phyloP scores from a whole-genome alignment of 129 eudicot species.

The Flaveria sonorensis region DNA sequence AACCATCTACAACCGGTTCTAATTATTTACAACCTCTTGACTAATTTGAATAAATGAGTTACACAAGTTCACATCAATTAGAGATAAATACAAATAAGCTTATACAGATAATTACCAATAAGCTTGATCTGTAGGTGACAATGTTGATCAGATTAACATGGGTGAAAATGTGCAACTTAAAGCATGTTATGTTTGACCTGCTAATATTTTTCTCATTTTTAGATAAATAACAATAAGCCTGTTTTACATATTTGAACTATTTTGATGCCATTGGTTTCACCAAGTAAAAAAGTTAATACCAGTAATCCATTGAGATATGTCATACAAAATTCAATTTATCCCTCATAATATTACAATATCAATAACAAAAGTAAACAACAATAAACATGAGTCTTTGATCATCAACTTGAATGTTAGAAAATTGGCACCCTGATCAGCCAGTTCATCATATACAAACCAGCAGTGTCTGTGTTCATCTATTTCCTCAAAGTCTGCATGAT shows the following conservation, averaged over 20 bases:
- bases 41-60: too few species aligned
- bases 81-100: too few species aligned
- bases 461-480: slow-evolving; percentile 5
- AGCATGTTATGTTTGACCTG: too few species aligned
- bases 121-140: too few species aligned
- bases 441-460: neutral
- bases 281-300: neutral
- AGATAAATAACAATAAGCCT: neutral
- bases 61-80: too few species aligned
- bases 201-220: too few species aligned
- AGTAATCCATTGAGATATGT: neutral
- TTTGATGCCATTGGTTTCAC: neutral
- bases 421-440: neutral
- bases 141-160: too few species aligned
- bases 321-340: slow-evolving; percentile 15
- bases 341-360: neutral
- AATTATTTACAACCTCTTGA: too few species aligned
- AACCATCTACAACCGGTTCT: too few species aligned
- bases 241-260: neutral
- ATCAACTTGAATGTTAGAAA: slow-evolving; percentile 19
- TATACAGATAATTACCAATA: too few species aligned
- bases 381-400: neutral
- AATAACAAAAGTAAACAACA: slow-evolving; percentile 14
- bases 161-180: too few species aligned
- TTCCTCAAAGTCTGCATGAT: slow-evolving; percentile 56